phyloP scores from a whole-genome alignment of 176 grass and related monocot species.

The barley (Hordeum vulgare) region MorexV3_pseudomolecules_assembly NC_058519.1:11904881-11905380 shows the following conservation, averaged over 20 bases:
- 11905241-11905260: slow-evolving; percentile 14
- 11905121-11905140: slow-evolving; percentile 30
- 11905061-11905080: slow-evolving; percentile 16
- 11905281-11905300: not conserved
- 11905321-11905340: not conserved
- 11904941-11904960: no score
- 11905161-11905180: not conserved
- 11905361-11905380: slow-evolving; percentile 22
- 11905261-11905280: slow-evolving; percentile 30
- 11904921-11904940: not conserved
- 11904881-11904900: not conserved
- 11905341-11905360: not conserved
- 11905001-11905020: slow-evolving; percentile 8
- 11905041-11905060: slow-evolving; percentile 37
- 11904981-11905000: not conserved
- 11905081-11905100: not conserved
- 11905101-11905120: slow-evolving; percentile 29
- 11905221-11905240: not conserved
- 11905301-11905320: not conserved
- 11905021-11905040: not conserved
- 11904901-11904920: not conserved
- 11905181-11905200: not conserved
- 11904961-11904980: not conserved
- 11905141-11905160: slow-evolving; percentile 4
- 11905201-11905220: not conserved